Base-by-base conservation (phyloP, 495 filamentous ascomycete genomes). In the Xylaria sp. region DNA sequence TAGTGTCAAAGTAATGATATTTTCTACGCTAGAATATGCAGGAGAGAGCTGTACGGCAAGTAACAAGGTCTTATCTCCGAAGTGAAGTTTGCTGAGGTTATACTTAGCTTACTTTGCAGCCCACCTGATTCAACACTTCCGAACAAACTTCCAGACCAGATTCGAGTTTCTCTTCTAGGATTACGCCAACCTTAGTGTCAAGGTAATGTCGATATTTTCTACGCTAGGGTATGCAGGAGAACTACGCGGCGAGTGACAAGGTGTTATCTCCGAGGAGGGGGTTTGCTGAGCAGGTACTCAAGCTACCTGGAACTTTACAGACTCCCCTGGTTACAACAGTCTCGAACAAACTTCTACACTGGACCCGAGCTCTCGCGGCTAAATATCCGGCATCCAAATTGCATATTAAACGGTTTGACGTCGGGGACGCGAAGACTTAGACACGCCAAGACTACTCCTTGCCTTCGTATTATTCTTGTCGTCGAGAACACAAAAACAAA, bases 191-290 rank as follows among this genome's bases (percentile, higher is more conserved):
- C 19, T 35, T 5, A 14, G 29, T 15, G 52, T 55, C 7, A 37
- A 21, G 37, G 57, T 12, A 37, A 11, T 37, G n/a, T n/a, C n/a
- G 31, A 37, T 37, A 17, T 11, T 59, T 17, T 33, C 33, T 37
- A 37, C 1, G 31, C 33, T n/a, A 59, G 21, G 35, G 37, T 17
- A 43, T 43, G 59, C 1, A 4, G 59, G 21, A 40, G 31, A 41
- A 61, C 37, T 24, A 5, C 21, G 15, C 57, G 57, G 57, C 29
- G 40, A 61, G 29, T 40, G 57, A 19, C n/a, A 29, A 61, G 33
- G n/a, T 61, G 40, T 17, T 43, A 24, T 37, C 4, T n/a, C 59
- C 59, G 37, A 61, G 1, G 59, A n/a, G 29, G 59, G 59, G 59
- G 59, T 26, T 43, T 26, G 21, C 31, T n/a, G n/a, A n/a, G n/a